These are phyloP conservation scores for Stenogyne calaminthoides DNA, from an alignment of 305 asterid genomes.

Conservation along the genomic window DNA sequence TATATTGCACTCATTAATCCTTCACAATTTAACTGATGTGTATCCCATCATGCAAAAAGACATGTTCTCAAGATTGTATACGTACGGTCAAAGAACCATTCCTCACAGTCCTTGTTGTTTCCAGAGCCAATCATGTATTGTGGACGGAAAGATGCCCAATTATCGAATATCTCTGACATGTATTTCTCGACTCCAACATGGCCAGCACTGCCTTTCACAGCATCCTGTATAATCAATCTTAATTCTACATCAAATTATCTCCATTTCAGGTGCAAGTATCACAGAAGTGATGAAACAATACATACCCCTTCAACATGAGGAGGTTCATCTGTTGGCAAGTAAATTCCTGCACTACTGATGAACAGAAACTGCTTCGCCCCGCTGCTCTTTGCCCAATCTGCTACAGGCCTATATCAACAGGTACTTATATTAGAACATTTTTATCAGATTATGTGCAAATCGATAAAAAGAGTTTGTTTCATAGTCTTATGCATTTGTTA, in stretches of 20 bases:
- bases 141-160: conserved; percentile 89
- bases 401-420: conserved; percentile 70
- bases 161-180: conserved; percentile 61
- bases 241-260: not conserved
- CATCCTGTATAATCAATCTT: conserved; percentile 55
- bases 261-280: not conserved
- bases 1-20: not conserved
- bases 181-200: conserved; percentile 91
- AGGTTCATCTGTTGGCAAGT: conserved; percentile 87
- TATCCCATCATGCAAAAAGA: not conserved
- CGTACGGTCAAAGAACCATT: conserved; percentile 99
- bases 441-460: not conserved
- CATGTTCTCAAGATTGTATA: conserved; percentile 5
- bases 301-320: conserved; percentile 98
- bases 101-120: conserved; percentile 96
- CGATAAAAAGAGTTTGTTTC: not conserved
- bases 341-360: conserved; percentile 96
- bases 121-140: conserved; percentile 98
- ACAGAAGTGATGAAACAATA: not conserved
- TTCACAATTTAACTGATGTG: not conserved
- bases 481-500: not conserved
- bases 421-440: conserved; percentile 15
- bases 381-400: conserved; percentile 86
- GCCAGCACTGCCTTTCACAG: conserved; percentile 87
- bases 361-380: conserved; percentile 82